A percentile compares a stretch with the other conserved stretches of the same genome.
Conservation (phyloP, 176 grass and related monocot genomes). For the Ensete glaucum region DNA sequence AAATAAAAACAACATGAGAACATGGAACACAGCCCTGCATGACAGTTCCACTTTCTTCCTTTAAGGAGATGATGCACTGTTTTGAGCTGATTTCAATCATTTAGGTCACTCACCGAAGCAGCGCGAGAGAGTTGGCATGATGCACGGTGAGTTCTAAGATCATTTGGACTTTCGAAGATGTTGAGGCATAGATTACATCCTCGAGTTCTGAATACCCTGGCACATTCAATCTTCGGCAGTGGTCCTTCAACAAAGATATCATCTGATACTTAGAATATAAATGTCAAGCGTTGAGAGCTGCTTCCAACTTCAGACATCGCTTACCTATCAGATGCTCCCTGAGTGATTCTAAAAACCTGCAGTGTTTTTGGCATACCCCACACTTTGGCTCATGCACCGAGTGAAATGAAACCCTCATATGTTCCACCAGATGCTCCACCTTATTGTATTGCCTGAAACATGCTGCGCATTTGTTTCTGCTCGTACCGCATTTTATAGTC, state of each 20-base stretch:
- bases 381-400: constrained; percentile 77
- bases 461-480: constrained; percentile 88
- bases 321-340: constrained; percentile 87
- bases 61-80: too few species aligned
- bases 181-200: constrained; percentile 76
- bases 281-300: background rate
- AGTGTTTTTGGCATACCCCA: constrained; percentile 73
- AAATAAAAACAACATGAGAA: too few species aligned
- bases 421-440: constrained; percentile 89
- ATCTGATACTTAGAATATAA: too few species aligned
- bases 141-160: constrained; percentile 53
- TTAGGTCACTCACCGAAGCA: constrained; percentile 26
- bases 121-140: constrained; percentile 64
- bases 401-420: constrained; percentile 79
- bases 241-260: constrained; percentile 33
- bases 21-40: too few species aligned
- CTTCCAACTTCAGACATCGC: background rate
- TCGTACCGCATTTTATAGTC: background rate
- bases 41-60: too few species aligned
- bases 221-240: constrained; percentile 74
- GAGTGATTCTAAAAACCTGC: constrained; percentile 81
- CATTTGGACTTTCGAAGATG: constrained; percentile 45
- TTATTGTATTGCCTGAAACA: constrained; percentile 85
- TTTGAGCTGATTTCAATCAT: too few species aligned
- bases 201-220: constrained; percentile 43